Base-by-base conservation (phyloP, 192 early-diverging fungal species). In the Glomus cerebriforme region DNA sequence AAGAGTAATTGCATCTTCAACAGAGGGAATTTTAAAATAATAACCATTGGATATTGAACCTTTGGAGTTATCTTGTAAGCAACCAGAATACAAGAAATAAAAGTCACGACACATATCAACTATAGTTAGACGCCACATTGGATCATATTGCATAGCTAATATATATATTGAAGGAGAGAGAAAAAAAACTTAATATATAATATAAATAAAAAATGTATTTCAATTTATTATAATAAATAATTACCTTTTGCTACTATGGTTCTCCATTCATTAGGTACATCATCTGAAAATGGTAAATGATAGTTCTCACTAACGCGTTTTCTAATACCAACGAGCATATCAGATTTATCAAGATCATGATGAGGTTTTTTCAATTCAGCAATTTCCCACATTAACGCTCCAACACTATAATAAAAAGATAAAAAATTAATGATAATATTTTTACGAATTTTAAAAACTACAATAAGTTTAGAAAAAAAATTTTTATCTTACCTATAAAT, bases 401-500 rank as follows among this genome's bases (percentile, higher is more conserved):
- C 39, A 43, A 43, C 39, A 43, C 39, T 43, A 43, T 43, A 43
- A 43, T 43, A 43, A 43, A 43, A 12, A 43, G 35, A 5, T 19
- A 32, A 32, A 34, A 7, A 22, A 4, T 7, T 7, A 0, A 10
- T 54, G 22, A 54, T 12, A 43, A 54, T 54, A 22, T 22, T 7
- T 54, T 54, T 12, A 5, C 9, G 37, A 8, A n/a, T n/a, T n/a
- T n/a, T n/a, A n/a, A n/a, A n/a, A n/a, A n/a, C n/a, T n/a, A n/a
- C n/a, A n/a, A n/a, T n/a, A n/a, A n/a, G n/a, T n/a, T n/a, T n/a
- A n/a, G n/a, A n/a, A 43, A 43, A n/a, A 39, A 19, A 49, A 0
- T 19, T 54, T 54, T 54, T 7, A 22, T 17, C 17, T 62, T 77
- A 77, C 75, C 75, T 66, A 17, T 77, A 64, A 29, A 66, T 66